Evolutionary conservation across 148 eudicot genomes (phyloP).

Genomic region (Rhododendron williamsianum): DNA sequence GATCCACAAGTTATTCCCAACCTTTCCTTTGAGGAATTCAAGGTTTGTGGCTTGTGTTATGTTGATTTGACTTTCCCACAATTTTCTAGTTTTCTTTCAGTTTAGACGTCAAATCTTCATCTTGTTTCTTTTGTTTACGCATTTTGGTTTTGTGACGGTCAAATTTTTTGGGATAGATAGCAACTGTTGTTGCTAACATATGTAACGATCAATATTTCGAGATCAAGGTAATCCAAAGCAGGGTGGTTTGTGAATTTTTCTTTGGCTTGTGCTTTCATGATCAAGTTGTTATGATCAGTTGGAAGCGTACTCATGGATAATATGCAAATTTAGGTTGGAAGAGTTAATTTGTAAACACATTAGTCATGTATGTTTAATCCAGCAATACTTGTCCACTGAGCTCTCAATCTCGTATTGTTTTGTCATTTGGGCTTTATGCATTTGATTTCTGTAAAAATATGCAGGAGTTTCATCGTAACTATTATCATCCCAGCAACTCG

Average conservation of each 20-base stretch:
- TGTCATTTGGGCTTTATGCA: background rate
- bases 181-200: background rate
- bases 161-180: background rate
- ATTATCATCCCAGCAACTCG: conserved; percentile 96
- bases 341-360: background rate
- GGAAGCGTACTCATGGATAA: background rate
- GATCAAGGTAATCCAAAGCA: background rate
- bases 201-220: background rate
- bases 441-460: conserved; percentile 7
- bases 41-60: conserved; percentile 44
- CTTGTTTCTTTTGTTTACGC: background rate
- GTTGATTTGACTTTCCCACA: background rate
- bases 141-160: background rate
- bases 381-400: background rate
- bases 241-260: background rate
- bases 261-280: background rate
- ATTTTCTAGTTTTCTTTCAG: background rate
- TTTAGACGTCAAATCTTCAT: background rate
- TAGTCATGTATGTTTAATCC: background rate
- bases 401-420: background rate
- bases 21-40: conserved; percentile 85
- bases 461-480: conserved; percentile 88
- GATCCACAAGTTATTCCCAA: conserved; percentile 92
- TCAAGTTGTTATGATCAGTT: background rate
- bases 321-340: background rate